Evolutionary conservation across 2,329 filamentous ascomycete species (phyloP), one percentile per base, ranked within the genome.

Genomic region (Lecanoromycetidae sp.): DNA sequence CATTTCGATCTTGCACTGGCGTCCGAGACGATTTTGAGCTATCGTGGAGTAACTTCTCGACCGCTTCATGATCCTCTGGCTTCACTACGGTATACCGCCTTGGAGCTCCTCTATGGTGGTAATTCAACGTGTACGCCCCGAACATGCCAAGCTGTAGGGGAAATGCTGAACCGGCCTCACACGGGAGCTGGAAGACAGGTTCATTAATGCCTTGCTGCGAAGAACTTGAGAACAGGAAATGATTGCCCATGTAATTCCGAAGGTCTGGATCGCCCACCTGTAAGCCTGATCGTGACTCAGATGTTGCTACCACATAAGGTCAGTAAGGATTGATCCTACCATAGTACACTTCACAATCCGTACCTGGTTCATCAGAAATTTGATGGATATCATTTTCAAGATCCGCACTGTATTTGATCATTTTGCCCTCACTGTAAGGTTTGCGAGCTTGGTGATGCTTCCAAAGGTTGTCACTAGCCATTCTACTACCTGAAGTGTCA

Each of bases 81-180:
- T n/a, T 17, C 19, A 40, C 19, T 12, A 50, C 35, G 10, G 29
- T 25, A 9, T n/a, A n/a, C 2, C 23, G 13, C 13, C 30, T 30
- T 36, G 33, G 13, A 26, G 27, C 44, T 4, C 43, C 47, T 8
- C 26, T 29, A 20, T 47, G 42, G 20, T 39, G 48, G 22, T 35
- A 50, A 23, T 42, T 47, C 22, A 47, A n/a, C 8, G 44, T 32
- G 44, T 48, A 50, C 13, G 48, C 43, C 8, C 23, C 35, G 17
- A 33, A 50, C 12, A 40, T 32, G 4, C 34, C 25, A 25, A 42
- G 22, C 12, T 47, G 34, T 4, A 47, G 4, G 3, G 32, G 30
- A 41, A 33, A 29, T 6, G 35, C n/a, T 25, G 33, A 20, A 23
- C 43, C 32, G 12, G 12, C 5, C 7, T 15, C 19, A 26, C 19